Evolutionary conservation across 805 yeast species (phyloP).

Genomic region (Ogataea chonburiensis): DNA sequence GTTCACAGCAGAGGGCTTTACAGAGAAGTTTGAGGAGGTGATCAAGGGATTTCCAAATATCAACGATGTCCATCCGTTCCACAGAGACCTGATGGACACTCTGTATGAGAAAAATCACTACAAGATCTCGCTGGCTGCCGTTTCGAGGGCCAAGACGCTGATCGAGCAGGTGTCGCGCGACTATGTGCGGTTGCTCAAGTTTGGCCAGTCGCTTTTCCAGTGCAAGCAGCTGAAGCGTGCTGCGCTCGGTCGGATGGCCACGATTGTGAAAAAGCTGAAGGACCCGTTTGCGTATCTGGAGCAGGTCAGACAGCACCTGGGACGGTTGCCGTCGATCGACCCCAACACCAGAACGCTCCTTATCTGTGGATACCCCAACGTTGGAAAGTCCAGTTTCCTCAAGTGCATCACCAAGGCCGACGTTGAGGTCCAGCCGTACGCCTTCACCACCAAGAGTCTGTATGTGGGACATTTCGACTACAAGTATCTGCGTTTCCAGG

Average conservation of each 20-base stretch:
- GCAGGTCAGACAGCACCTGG: constrained; percentile 98
- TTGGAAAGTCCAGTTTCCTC: constrained; percentile 96
- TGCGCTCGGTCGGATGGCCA: constrained; percentile 99
- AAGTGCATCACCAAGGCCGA: constrained; percentile 94
- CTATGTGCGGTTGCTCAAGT: constrained; percentile 88
- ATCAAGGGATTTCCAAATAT: constrained; percentile 91
- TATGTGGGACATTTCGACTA: constrained; percentile 99
- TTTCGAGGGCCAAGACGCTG: constrained; percentile 88
- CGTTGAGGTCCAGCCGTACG: constrained; percentile 99
- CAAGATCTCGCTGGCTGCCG: constrained; percentile 92
- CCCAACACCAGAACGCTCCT: constrained; percentile 97
- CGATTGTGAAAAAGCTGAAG: constrained; percentile 90
- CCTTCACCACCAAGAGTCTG: constrained; percentile 95
- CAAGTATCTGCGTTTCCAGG: constrained; percentile 96
- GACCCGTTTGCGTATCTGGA: constrained; percentile 92
- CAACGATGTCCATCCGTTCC: constrained; percentile 97
- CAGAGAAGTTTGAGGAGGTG: constrained; percentile 86
- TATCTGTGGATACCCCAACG: constrained; percentile 99
- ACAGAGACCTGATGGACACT: constrained; percentile 96
- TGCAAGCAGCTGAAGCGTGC: constrained; percentile 99
- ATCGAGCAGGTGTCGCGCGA: constrained; percentile 96
- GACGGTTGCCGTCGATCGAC: constrained; percentile 96
- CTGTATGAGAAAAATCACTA: constrained; percentile 97
- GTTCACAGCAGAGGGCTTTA: constrained; percentile 93
- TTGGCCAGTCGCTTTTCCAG: constrained; percentile 97